A percentile compares a stretch with the other conserved stretches of the same genome.
These are phyloP conservation scores for Xylaria sp. DNA, from an alignment of 2,329 filamentous ascomycete genomes.

Conservation along the genomic window DNA sequence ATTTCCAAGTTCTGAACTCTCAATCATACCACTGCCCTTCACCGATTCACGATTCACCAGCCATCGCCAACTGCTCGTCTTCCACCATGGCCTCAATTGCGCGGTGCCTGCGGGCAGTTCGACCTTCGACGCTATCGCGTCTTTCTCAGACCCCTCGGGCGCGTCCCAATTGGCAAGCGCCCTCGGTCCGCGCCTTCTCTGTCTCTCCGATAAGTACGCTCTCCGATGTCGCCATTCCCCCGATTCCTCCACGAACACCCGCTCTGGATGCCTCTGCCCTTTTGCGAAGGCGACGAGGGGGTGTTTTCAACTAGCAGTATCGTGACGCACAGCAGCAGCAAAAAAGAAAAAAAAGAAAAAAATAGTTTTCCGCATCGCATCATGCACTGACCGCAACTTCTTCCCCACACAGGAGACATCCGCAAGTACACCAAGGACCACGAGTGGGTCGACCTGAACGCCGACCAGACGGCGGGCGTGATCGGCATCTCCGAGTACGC, in stretches of 20 bases:
- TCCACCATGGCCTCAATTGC: slow-evolving; percentile 60
- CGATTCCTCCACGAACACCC: neutral
- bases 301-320: neutral
- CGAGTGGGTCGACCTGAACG: slow-evolving; percentile 93
- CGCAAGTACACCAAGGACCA: slow-evolving; percentile 97
- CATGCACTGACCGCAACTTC: neutral
- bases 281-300: neutral
- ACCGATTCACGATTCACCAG: slow-evolving; percentile 4
- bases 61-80: slow-evolving; percentile 15
- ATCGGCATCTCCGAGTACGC: slow-evolving; percentile 91
- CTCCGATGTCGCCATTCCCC: slow-evolving; percentile 47
- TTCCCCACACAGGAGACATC: slow-evolving; percentile 54
- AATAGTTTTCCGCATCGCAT: no score
- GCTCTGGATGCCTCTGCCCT: neutral
- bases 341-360: neutral
- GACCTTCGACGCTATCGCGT: slow-evolving; percentile 53
- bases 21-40: slow-evolving; percentile 21
- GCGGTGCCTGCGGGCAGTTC: slow-evolving; percentile 57
- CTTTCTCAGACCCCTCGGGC: slow-evolving; percentile 42
- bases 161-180: slow-evolving; percentile 45
- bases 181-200: slow-evolving; percentile 54
- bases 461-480: slow-evolving; percentile 79
- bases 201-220: slow-evolving; percentile 51
- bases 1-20: no score
- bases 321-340: neutral